Base-by-base conservation (phyloP, 2,329 filamentous ascomycete genomes). In the Massarina eburnea region DNA sequence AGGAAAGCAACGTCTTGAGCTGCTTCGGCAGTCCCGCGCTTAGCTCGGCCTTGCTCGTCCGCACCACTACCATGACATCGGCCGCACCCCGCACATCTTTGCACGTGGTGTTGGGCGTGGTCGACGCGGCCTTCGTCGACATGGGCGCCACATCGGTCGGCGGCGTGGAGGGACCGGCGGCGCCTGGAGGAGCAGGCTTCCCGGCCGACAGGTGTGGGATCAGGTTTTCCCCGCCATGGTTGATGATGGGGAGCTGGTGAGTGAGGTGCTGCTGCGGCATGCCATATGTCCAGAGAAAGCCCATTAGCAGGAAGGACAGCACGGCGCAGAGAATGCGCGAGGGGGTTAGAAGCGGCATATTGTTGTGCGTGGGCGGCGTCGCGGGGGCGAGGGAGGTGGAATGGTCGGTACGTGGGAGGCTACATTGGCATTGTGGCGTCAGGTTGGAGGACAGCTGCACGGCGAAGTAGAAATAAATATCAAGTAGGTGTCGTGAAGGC, bases 11-110 rank as follows among this genome's bases (percentile, higher is more conserved):
- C 1, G 78, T 80, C 40, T 72, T 61, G 46, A 82, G 73, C 54
- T 83, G 80, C 2, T 74, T 64, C 1, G 80, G 79, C 2, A 84
- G 72, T n/a, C 22, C 22, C 58, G 82, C 81, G 21, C 77, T 73
- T 12, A 79, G 73, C 54, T 84, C 80, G 7, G 79, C 80, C 14
- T 80, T 80, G 42, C 80, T 81, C 0, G 81, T 84, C 51, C 79
- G 78, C 49, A 84, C 70, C 8, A 82, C 68, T 14, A 84, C 73
- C 48, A 83, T 76, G 37, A 83, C 65, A 57, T 83, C 73, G 3
- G 79, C 70, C 3, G 69, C 67, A 21, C 67, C 68, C 1, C 54
- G 48, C 20, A 61, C 58, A 8, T 64, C 53, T 41, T 18, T 32
- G 27, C 39, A 41, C 9, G 19, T 6, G 9, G 39, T 30, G 8